Base-by-base conservation (phyloP, 805 yeast species). In the Ogataea parapolymorpha region DNA sequence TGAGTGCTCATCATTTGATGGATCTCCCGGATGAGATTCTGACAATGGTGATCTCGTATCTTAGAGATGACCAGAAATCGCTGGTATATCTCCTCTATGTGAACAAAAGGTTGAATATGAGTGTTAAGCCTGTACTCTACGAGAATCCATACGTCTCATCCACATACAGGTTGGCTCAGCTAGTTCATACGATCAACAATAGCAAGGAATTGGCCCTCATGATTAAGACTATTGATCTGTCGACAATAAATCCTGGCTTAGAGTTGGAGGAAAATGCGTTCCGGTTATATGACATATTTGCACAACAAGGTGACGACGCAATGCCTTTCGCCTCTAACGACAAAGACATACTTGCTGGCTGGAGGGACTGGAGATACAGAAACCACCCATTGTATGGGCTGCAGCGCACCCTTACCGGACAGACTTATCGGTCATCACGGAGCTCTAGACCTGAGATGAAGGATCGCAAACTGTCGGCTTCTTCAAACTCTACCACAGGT, bases 361-460 rank as follows among this genome's bases (percentile, higher is more conserved):
- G 96, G 96, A 72, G 96, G 57, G 96, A 88, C 59, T 88, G 95
- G 95, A 83, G 86, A 54, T 82, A 74, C 54, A 73, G 86, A 46
- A 75, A 74, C 37, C 89, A 83, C 61, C 86, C 91, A 1, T 59
- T 85, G 26, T 82, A 82, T 55, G 62, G 65, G 0, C 27, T 37
- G 31, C 37, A 44, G 28, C 31, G 48, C 35, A 26, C 43, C 14
- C 13, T 23, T 5, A 16, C 16, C 3, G 22, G 17, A 9, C 38
- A 26, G n/a, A 18, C 17, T 3, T 25, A 31, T n/a, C 15, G 27
- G 6, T 23, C 35, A 13, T 33, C 53, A 3, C 15, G 29, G n/a
- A 32, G 35, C 13, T 35, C 45, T n/a, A 22, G 39, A 14, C 40
- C 42, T 12, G 13, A 28, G 12, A 8, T 40, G 29, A 17, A 14